Conservation (phyloP, 1,284 basidiomycete genomes). For the Rhodofomes roseus region DNA sequence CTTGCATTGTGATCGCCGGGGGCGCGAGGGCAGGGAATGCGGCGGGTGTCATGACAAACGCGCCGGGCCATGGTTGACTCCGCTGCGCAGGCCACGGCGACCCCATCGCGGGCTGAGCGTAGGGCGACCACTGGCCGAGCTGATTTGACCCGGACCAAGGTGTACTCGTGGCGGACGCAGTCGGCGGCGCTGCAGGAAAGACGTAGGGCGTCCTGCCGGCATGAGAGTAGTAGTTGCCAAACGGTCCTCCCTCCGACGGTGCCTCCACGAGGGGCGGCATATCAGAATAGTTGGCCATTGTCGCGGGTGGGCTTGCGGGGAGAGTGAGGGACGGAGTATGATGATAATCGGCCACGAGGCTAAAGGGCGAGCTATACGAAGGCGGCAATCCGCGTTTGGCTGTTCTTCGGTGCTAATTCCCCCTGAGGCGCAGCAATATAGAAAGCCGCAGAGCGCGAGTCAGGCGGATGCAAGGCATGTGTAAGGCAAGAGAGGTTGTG, state of each 20-base stretch:
- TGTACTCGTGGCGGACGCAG: neutral
- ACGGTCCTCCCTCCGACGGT: neutral
- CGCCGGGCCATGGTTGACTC: neutral
- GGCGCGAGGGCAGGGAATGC: neutral
- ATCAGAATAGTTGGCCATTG: conserved; percentile 8
- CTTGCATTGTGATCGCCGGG: conserved; percentile 1
- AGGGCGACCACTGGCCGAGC: neutral
- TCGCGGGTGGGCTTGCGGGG: neutral
- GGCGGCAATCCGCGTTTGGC: conserved; percentile 8
- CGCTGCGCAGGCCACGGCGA: neutral
- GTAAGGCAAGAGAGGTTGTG: too few species aligned
- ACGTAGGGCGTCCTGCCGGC: neutral
- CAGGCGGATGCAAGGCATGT: neutral
- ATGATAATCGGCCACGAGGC: conserved; percentile 10
- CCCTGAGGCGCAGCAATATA: neutral
- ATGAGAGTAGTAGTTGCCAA: neutral
- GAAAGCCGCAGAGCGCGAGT: neutral
- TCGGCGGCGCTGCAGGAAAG: conserved; percentile 1
- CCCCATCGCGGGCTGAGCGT: neutral
- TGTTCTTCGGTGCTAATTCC: conserved; percentile 13
- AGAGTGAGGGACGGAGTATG: neutral
- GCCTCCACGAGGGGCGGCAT: conserved; percentile 9
- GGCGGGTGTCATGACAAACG: neutral
- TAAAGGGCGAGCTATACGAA: neutral
- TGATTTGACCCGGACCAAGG: neutral